Evolutionary conservation across 495 filamentous ascomycete genomes (phyloP).

Genomic region (Poronia punctata): DNA sequence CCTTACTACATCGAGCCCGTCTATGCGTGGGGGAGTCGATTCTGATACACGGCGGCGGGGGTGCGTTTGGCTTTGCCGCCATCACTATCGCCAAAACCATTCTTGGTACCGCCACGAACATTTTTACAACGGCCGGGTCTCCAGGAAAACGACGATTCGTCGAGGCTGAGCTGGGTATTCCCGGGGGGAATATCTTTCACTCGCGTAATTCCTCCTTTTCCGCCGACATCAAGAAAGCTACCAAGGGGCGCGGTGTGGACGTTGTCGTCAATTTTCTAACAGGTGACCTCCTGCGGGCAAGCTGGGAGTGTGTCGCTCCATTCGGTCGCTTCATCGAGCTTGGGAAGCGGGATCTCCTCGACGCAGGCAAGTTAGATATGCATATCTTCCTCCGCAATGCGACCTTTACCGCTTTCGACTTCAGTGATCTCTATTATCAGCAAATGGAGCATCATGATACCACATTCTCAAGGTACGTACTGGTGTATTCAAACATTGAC

Average conservation of each 20-base stretch:
- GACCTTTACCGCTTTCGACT: conserved; percentile 21
- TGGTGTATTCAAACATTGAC: no score
- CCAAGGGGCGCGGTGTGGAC: conserved; percentile 42
- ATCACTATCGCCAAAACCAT: conserved; percentile 39
- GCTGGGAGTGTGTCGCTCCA: conserved; percentile 38
- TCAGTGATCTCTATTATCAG: conserved; percentile 12
- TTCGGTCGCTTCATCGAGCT: conserved; percentile 50
- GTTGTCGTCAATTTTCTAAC: conserved; percentile 48
- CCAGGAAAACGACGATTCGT: conserved; percentile 36
- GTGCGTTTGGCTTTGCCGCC: conserved; percentile 44
- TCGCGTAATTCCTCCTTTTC: conserved; percentile 32
- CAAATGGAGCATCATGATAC: conserved; percentile 4
- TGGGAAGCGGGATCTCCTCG: conserved; percentile 31
- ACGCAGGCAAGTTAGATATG: conserved; percentile 26
- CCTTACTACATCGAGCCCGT: conserved; percentile 26
- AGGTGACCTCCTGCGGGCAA: conserved; percentile 42
- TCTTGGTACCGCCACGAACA: conserved; percentile 38
- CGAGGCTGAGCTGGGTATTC: conserved; percentile 34
- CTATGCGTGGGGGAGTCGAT: conserved; percentile 38
- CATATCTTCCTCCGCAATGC: conserved; percentile 23
- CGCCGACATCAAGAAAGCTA: conserved; percentile 32
- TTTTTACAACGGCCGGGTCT: conserved; percentile 45
- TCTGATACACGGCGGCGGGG: conserved; percentile 47
- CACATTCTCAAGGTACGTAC: neutral
- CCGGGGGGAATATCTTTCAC: conserved; percentile 40